Percentiles rank a stretch among this genome's conserved stretches.
phyloP scores from a whole-genome alignment of 257 asterid species.

The Solanum corneliomulleri region DNA sequence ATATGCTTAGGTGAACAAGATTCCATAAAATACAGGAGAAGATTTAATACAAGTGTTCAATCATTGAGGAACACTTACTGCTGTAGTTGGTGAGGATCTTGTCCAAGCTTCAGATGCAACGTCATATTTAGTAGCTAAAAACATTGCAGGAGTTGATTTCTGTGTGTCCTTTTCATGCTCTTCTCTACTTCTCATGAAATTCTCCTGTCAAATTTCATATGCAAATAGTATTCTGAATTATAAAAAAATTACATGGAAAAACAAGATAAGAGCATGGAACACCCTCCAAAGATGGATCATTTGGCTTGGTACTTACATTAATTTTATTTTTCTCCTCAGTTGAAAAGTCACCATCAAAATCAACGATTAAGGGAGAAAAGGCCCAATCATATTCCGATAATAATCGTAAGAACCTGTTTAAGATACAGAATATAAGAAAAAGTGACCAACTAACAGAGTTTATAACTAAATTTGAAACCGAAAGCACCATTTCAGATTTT shows the following conservation, averaged over 20 bases:
- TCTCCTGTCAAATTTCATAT: conserved; percentile 36
- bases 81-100: conserved; percentile 46
- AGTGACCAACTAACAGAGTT: not conserved
- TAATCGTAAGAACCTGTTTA: conserved; percentile 67
- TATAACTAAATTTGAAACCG: not conserved
- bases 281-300: not conserved
- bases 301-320: conserved; percentile 31
- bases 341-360: conserved; percentile 74
- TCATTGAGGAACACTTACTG: conserved; percentile 38
- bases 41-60: not conserved
- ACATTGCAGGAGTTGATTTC: conserved; percentile 59
- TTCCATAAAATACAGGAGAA: not conserved
- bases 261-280: not conserved
- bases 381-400: conserved; percentile 82
- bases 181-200: conserved; percentile 54
- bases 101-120: conserved; percentile 88
- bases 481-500: not conserved
- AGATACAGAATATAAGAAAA: not conserved
- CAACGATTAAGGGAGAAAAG: conserved; percentile 72
- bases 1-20: not conserved
- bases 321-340: conserved; percentile 67
- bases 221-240: conserved; percentile 3
- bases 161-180: conserved; percentile 28
- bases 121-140: conserved; percentile 76
- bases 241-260: not conserved